Evolutionary conservation across 805 yeast species (phyloP).

Genomic region (Saccharomycodes ludwigii): DNA sequence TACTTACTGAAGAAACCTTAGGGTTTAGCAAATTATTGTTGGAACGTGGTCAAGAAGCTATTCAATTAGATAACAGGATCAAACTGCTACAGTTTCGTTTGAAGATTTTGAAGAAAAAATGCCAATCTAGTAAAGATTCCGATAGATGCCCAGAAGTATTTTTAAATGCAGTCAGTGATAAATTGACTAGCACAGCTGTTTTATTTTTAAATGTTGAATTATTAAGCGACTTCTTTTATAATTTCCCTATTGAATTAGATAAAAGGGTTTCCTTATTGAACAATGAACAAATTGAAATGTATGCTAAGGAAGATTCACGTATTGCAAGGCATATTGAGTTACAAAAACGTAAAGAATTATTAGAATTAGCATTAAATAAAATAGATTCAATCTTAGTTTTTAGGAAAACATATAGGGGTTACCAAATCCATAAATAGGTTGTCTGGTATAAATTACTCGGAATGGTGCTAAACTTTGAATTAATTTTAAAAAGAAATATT

Average conservation of each 20-base stretch:
- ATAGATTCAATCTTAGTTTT: constrained; percentile 48
- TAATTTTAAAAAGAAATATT: too few relatives aligned
- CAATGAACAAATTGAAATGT: constrained; percentile 68
- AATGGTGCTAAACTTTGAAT: not conserved
- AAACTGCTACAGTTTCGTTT: constrained; percentile 62
- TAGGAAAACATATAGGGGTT: constrained; percentile 22
- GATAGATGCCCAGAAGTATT: constrained; percentile 92
- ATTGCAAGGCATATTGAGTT: constrained; percentile 82
- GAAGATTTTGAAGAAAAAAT: constrained; percentile 59
- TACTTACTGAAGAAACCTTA: constrained; percentile 48
- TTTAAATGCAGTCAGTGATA: constrained; percentile 82
- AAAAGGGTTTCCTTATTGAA: constrained; percentile 48
- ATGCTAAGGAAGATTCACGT: constrained; percentile 92
- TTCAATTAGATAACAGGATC: constrained; percentile 64
- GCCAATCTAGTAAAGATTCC: constrained; percentile 68
- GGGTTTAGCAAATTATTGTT: constrained; percentile 75
- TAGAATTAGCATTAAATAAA: constrained; percentile 73
- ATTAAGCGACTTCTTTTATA: constrained; percentile 87
- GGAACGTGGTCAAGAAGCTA: constrained; percentile 71
- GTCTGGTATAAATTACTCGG: not conserved
- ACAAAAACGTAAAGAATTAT: constrained; percentile 82
- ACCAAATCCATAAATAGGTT: not conserved
- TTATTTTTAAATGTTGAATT: constrained; percentile 87
- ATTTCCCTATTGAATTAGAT: constrained; percentile 91
- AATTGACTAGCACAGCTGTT: constrained; percentile 86